Evolutionary conservation across 345 rosid species (phyloP).

Genomic region (Microthlaspi erraticum): DNA sequence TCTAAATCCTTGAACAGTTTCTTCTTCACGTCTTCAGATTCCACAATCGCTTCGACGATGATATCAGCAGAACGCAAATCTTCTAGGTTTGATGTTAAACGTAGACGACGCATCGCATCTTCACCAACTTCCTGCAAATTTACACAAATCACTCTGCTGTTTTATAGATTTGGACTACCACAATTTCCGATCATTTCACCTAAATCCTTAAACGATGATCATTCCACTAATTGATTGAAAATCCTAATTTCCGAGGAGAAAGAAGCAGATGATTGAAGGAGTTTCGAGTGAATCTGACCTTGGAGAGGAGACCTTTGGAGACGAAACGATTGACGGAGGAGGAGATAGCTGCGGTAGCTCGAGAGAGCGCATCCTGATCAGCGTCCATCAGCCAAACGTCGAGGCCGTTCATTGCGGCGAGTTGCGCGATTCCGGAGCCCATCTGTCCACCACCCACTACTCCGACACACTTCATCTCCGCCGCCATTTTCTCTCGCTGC

Average conservation of each 20-base stretch:
- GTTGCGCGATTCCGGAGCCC: slow-evolving; percentile 98
- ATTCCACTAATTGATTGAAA: background rate
- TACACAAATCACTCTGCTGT: background rate
- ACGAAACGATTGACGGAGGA: slow-evolving; percentile 63
- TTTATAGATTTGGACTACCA: background rate
- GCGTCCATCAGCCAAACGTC: slow-evolving; percentile 66
- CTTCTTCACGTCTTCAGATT: slow-evolving; percentile 82
- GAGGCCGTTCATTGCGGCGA: slow-evolving; percentile 72
- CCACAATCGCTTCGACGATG: slow-evolving; percentile 83
- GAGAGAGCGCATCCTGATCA: slow-evolving; percentile 65
- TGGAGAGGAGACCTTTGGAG: slow-evolving; percentile 65
- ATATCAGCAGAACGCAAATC: slow-evolving; percentile 68
- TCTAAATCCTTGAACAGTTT: slow-evolving; percentile 66
- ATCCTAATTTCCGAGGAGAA: background rate
- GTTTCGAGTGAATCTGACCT: slow-evolving; percentile 46
- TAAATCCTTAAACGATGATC: background rate
- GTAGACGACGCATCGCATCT: slow-evolving; percentile 68
- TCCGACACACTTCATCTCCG: slow-evolving; percentile 56
- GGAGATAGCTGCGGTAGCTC: slow-evolving; percentile 61
- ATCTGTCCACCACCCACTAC: slow-evolving; percentile 90
- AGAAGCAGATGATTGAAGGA: background rate
- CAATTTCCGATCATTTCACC: background rate
- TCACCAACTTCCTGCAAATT: slow-evolving; percentile 54
- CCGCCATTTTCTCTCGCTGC: slow-evolving; percentile 43
- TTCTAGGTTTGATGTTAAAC: slow-evolving; percentile 60